These are phyloP conservation scores for Hypoxylon sp. DNA, from an alignment of 2,329 filamentous ascomycete species.

Conservation along the genomic window DNA sequence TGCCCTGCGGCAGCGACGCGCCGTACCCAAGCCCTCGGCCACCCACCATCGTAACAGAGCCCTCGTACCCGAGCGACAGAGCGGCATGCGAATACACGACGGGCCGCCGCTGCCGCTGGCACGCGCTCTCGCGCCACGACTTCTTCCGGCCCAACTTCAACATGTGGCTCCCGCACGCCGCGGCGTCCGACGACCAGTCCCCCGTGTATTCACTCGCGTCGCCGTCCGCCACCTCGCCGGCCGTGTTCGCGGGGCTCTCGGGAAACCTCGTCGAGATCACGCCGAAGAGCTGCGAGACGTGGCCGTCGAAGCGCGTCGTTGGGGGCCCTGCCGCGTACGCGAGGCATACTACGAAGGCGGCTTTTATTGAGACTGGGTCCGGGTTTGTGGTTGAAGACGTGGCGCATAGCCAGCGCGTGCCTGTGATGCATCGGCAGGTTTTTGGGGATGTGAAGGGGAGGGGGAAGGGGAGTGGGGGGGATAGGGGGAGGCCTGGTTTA, in stretches of 20 bases:
- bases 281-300: constrained; percentile 47
- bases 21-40: constrained; percentile 57
- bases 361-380: constrained; percentile 53
- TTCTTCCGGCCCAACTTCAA: constrained; percentile 66
- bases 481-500: background rate
- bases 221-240: constrained; percentile 62
- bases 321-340: constrained; percentile 31
- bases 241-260: constrained; percentile 66
- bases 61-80: constrained; percentile 33
- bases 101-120: constrained; percentile 63
- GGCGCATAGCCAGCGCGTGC: constrained; percentile 49
- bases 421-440: constrained; percentile 46
- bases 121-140: constrained; percentile 59
- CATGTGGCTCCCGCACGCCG: constrained; percentile 58
- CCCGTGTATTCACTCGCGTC: constrained; percentile 65
- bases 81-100: constrained; percentile 55
- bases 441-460: constrained; percentile 17
- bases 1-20: constrained; percentile 60
- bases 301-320: background rate
- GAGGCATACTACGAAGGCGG: constrained; percentile 37
- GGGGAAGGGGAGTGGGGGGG: background rate
- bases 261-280: constrained; percentile 63
- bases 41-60: constrained; percentile 45
- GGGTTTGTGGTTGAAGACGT: constrained; percentile 49
- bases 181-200: constrained; percentile 35